Base-by-base conservation (phyloP, 75 land plant genomes). In the Chamaecyparis obtusa region DNA sequence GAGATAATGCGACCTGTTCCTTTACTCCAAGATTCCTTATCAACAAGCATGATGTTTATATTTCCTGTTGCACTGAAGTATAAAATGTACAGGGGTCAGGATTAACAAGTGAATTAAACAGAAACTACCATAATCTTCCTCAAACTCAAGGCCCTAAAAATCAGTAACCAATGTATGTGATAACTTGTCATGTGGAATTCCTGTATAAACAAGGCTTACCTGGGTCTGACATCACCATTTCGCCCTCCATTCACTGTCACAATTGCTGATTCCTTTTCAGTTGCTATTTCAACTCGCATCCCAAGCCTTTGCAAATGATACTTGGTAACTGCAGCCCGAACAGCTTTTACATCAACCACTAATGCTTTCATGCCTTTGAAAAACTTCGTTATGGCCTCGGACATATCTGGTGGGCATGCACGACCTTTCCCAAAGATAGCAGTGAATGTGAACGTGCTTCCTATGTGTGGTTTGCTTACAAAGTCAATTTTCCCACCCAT, bases 401-500 rank as follows among this genome's bases (percentile, higher is more conserved):
- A 84, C 79, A 87, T 85, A 57, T 92, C 90, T 43, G 86, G 85
- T 48, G 88, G 86, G 85, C 48, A 87, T 57, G 89, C 44, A 37
- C 56, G 56, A 17, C 94, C 92, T 86, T 87, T 90, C 19, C 74
- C 83, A 76, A 92, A 87, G 57, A 92, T 89, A 17, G 89, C 94
- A 56, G 98, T 98, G 81, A 97, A 98, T 17, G 94, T 88, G 86
- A 98, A 98, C 32, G 97, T 95, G 44, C 93, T 92, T 3, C 99
- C 99, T 78, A 92, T 87, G 30, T 89, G 85, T 3, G 93, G 93
- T 83, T 84, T 87, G 84, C 99, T 98, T 41, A 64, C 92, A 86
- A 98, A 93, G 24, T 94, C 95, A 67, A 98, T 96, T 80, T 95
- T 93, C 64, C 99, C 99, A 39, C 91, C 89, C 99, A 98, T 98